These are phyloP conservation scores for Ogataea minuta DNA, from an alignment of 805 yeast genomes.

Conservation along the genomic window DNA sequence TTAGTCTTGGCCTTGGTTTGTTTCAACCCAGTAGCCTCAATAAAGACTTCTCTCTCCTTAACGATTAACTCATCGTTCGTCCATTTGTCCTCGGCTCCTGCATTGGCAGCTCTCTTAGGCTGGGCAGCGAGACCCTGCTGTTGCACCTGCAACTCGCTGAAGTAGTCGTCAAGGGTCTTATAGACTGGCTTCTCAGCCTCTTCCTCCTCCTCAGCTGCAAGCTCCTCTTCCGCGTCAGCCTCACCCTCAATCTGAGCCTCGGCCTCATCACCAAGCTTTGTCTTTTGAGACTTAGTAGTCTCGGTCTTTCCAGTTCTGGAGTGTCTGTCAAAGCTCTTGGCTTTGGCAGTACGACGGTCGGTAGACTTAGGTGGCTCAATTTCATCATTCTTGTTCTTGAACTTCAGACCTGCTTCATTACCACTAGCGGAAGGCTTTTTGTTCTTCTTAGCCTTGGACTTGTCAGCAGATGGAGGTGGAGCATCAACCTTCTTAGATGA, in stretches of 20 bases:
- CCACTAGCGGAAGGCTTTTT: constrained; percentile 71
- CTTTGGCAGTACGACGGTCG: constrained; percentile 44
- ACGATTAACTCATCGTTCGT: constrained; percentile 57
- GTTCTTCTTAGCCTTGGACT: constrained; percentile 72
- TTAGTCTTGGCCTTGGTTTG: constrained; percentile 65
- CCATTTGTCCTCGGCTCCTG: constrained; percentile 55
- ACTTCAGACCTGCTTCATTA: constrained; percentile 84
- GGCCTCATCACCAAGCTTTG: constrained; percentile 89
- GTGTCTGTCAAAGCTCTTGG: constrained; percentile 73
- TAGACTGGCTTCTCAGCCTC: constrained; percentile 46
- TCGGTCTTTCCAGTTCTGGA: constrained; percentile 82
- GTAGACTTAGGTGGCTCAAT: constrained; percentile 56
- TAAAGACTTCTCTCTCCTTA: constrained; percentile 61
- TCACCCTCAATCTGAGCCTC: constrained; percentile 40
- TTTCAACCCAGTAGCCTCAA: constrained; percentile 63
- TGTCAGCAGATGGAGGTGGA: constrained; percentile 79
- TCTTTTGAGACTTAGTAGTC: constrained; percentile 76
- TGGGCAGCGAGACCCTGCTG: constrained; percentile 36
- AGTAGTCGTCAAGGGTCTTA: constrained; percentile 84
- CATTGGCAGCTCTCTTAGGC: constrained; percentile 51
- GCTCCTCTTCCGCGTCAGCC: constrained; percentile 57
- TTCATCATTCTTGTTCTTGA: constrained; percentile 67
- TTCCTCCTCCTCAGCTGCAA: constrained; percentile 40
- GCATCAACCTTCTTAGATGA: constrained; percentile 85
- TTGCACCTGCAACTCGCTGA: constrained; percentile 58